These are phyloP conservation scores for Stemphylium beticola DNA, from an alignment of 2,329 filamentous ascomycete genomes.

Conservation along the genomic window DNA sequence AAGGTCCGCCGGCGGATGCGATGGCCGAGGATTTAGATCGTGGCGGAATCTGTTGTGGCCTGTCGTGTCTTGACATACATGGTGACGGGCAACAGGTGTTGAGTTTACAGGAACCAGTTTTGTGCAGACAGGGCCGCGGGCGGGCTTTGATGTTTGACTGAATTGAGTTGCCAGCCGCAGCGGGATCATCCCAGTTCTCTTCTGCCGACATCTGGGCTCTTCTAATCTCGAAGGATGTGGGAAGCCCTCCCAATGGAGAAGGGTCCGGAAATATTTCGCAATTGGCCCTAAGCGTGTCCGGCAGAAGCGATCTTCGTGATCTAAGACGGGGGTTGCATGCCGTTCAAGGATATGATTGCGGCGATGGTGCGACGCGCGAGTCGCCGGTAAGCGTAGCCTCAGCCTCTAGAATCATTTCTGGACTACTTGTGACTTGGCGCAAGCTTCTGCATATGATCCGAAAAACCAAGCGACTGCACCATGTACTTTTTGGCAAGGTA, in stretches of 20 bases:
- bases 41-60: not conserved
- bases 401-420: not conserved
- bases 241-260: not conserved
- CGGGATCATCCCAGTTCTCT: not conserved
- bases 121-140: not conserved
- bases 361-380: constrained; percentile 12
- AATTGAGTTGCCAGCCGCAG: not conserved
- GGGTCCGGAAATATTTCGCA: not conserved
- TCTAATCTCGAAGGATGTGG: not conserved
- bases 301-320: not conserved
- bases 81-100: not conserved
- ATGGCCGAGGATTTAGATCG: not conserved
- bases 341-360: not conserved
- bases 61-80: not conserved
- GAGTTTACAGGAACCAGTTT: not conserved
- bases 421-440: not conserved
- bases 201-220: not conserved
- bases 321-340: constrained; percentile 4
- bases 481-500: too few species aligned
- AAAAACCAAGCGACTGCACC: too few species aligned
- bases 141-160: not conserved
- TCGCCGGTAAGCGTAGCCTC: not conserved
- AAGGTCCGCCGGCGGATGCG: not conserved
- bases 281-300: constrained; percentile 2
- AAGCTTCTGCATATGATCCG: too few species aligned